A percentile compares a stretch with the other conserved stretches of the same genome.
phyloP scores from a whole-genome alignment of 1,284 basidiomycete genomes.

The Puccinia novopanici region DNA sequence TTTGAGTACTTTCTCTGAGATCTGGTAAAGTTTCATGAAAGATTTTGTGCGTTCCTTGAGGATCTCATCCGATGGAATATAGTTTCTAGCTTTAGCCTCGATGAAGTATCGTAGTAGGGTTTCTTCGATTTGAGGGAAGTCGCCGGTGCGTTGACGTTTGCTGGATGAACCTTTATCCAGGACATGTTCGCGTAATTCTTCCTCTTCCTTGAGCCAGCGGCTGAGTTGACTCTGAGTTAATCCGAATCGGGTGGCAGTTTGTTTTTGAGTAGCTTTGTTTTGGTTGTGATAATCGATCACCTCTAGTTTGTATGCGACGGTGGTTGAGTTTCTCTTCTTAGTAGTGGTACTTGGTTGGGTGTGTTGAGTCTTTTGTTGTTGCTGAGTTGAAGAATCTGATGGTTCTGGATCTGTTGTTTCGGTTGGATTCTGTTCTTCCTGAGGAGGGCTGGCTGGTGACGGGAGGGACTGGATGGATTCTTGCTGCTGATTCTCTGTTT shows the following conservation, averaged over 20 bases:
- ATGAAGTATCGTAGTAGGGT: conserved; percentile 38
- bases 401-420: not conserved
- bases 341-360: not conserved
- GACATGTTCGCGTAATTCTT: conserved; percentile 38
- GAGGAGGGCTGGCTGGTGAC: not conserved
- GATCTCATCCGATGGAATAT: conserved; percentile 18
- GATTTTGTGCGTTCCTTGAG: conserved; percentile 42
- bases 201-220: conserved; percentile 47
- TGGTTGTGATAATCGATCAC: conserved; percentile 35
- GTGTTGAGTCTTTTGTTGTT: not conserved
- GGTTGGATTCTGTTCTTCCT: not conserved
- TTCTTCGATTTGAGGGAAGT: conserved; percentile 41
- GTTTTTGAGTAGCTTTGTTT: conserved; percentile 31
- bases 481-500: not conserved
- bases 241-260: conserved; percentile 31
- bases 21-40: conserved; percentile 38
- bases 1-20: conserved; percentile 18
- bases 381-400: not conserved
- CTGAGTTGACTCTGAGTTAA: conserved; percentile 43
- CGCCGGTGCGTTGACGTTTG: conserved; percentile 42
- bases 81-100: conserved; percentile 29
- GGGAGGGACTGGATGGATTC: not conserved
- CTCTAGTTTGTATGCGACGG: conserved; percentile 43
- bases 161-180: conserved; percentile 43
- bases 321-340: conserved; percentile 45